These are phyloP conservation scores for Heritiera fomes DNA, from an alignment of 345 rosid species.

Conservation along the genomic window DNA sequence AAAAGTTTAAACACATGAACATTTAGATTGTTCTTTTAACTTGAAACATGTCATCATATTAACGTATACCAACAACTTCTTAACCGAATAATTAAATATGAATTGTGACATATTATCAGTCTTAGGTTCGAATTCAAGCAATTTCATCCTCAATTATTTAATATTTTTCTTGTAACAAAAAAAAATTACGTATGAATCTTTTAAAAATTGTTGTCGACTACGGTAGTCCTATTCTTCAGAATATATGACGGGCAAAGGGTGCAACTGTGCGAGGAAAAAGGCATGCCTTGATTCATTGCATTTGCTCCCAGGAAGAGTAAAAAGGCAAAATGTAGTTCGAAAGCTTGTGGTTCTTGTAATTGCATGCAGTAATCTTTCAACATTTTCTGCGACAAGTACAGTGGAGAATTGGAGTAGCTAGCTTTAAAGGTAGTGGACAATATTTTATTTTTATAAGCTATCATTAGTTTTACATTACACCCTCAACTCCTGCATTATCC, in stretches of 20 bases:
- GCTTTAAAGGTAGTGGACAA: neutral
- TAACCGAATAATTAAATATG: too few species aligned
- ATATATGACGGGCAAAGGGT: neutral
- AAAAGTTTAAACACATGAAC: too few species aligned
- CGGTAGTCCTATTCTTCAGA: neutral
- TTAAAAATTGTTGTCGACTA: neutral
- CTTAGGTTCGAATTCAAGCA: too few species aligned
- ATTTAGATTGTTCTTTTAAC: too few species aligned
- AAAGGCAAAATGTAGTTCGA: neutral
- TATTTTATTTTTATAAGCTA: neutral
- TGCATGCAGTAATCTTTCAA: neutral
- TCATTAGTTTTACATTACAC: neutral
- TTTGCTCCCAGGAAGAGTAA: neutral
- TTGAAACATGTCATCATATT: neutral
- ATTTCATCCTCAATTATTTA: too few species aligned
- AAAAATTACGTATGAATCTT: too few species aligned
- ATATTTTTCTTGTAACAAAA: too few species aligned
- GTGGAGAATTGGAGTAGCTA: neutral
- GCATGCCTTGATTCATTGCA: neutral
- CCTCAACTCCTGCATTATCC: neutral
- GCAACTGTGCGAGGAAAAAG: neutral
- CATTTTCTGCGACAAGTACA: neutral
- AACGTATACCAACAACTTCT: too few species aligned
- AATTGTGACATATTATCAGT: too few species aligned
- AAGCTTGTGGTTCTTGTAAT: neutral